Conservation (phyloP, 805 yeast genomes). For the Zygosaccharomyces siamensis region DNA sequence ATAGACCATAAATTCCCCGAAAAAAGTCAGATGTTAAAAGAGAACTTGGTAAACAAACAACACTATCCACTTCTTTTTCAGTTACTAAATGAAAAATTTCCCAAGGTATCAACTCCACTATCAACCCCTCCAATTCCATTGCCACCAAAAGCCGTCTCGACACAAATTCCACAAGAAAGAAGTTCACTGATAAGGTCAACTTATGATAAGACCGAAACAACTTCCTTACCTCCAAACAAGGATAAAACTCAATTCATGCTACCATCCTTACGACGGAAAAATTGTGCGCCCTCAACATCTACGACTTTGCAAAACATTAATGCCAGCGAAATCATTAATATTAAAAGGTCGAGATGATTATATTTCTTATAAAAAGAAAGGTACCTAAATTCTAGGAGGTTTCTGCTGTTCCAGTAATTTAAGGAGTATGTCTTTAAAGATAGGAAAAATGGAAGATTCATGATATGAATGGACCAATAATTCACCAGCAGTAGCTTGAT, state of each 20-base stretch:
- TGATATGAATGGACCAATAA: constrained; percentile 38
- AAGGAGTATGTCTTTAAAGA: constrained; percentile 45
- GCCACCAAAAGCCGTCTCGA: background rate
- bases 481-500: constrained; percentile 32
- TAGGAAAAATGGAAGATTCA: constrained; percentile 31
- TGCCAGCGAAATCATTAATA: constrained; percentile 11
- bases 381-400: constrained; percentile 21
- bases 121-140: constrained; percentile 1
- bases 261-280: constrained; percentile 10
- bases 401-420: constrained; percentile 32
- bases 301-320: constrained; percentile 17
- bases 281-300: constrained; percentile 16
- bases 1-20: constrained; percentile 37
- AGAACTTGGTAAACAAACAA: constrained; percentile 37
- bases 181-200: background rate
- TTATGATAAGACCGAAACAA: background rate
- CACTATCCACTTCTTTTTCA: constrained; percentile 43
- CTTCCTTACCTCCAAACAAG: background rate
- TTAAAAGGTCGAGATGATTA: background rate
- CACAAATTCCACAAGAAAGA: background rate
- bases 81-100: constrained; percentile 19
- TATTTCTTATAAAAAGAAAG: constrained; percentile 2
- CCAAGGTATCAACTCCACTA: constrained; percentile 17
- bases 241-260: constrained; percentile 5
- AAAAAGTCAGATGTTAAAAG: constrained; percentile 36